Evolutionary conservation across 805 yeast genomes (phyloP).

Genomic region (Cyberlindnera misumaiensis): DNA sequence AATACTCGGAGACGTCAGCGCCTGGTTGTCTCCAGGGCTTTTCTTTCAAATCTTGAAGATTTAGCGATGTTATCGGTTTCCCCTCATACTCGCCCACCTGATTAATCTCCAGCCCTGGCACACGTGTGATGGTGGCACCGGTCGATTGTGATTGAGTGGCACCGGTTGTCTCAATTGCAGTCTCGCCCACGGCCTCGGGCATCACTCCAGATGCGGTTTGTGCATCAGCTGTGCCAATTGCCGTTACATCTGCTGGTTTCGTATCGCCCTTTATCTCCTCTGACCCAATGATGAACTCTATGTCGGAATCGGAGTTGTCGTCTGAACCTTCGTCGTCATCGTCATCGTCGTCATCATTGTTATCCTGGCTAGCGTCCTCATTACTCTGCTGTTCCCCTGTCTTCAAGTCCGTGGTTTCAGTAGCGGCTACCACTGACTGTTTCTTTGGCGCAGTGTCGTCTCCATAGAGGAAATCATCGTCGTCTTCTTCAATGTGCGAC

Average conservation of each 20-base stretch:
- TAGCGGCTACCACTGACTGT: slow-evolving; percentile 1
- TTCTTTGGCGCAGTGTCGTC: slow-evolving; percentile 12
- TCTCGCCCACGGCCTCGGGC: slow-evolving; percentile 28
- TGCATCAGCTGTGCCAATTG: slow-evolving; percentile 24
- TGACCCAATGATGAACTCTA: slow-evolving; percentile 73
- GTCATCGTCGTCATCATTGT: slow-evolving; percentile 18
- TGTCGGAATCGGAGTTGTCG: slow-evolving; percentile 56
- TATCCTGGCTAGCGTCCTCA: slow-evolving; percentile 7
- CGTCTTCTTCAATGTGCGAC: slow-evolving; percentile 43
- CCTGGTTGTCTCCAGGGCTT: slow-evolving; percentile 99
- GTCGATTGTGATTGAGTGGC: slow-evolving; percentile 22
- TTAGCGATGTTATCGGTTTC: slow-evolving; percentile 72
- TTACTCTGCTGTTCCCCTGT: background rate
- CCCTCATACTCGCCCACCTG: slow-evolving; percentile 73
- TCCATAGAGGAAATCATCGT: slow-evolving; percentile 48
- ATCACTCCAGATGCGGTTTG: slow-evolving; percentile 16
- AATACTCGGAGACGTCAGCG: slow-evolving; percentile 89
- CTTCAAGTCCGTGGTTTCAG: slow-evolving; percentile 19
- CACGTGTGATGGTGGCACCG: slow-evolving; percentile 28
- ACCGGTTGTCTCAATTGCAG: slow-evolving; percentile 16
- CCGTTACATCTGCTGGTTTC: slow-evolving; percentile 12
- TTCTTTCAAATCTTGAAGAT: slow-evolving; percentile 74
- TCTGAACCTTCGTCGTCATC: slow-evolving; percentile 39
- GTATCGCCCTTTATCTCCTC: slow-evolving; percentile 20
- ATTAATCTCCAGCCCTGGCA: slow-evolving; percentile 56